Base-by-base conservation (phyloP, 2,329 filamentous ascomycete species). In the Hypoxylon sp. region DNA sequence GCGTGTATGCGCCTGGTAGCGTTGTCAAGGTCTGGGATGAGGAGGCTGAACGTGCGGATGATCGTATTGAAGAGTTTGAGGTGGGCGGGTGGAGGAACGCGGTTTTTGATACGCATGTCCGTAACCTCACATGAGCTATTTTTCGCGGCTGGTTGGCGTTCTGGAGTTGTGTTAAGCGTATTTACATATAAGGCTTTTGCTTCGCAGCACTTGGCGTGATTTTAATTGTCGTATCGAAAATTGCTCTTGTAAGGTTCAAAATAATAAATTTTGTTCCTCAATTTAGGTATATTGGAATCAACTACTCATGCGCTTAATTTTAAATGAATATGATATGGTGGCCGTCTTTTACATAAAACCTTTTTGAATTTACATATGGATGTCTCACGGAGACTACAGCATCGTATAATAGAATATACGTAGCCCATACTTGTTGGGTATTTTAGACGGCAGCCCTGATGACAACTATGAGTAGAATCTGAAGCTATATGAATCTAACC, bases 11-110 rank as follows among this genome's bases (percentile, higher is more conserved):
- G 0, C 94, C 94, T 0, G 94, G 93, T 0, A 97, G 93, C 76
- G 81, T 97, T 24, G 91, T 95, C 53, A 93, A 91, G 79, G 78
- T 97, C n/a, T 97, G 93, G 92, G 87, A 94, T 68, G 89, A 93
- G 68, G 91, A 97, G 78, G 93, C 87, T 0, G 79, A 81, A 20
- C 82, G 84, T 64, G 93, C 92, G 0, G 84, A 83, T 19, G 91
- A 96, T 76, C 84, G 88, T 41, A 87, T 97, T 37, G 88, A 94
- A 68, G 91, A 94, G 68, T 89, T 88, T 73, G 86, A 89, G 57
- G 81, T 81, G 48, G 88, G 85, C 15, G 91, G 91, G 0, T 97
- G 93, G 93, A 85, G 91, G 70, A 97, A 97, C 76, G 88, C 88
- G 47, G 89, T 97, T n/a, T 97, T 97, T 71, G 82, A 87, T 67